Evolutionary conservation across 2,329 filamentous ascomycete species (phyloP).

Genomic region (Escovopsis sp.): DNA sequence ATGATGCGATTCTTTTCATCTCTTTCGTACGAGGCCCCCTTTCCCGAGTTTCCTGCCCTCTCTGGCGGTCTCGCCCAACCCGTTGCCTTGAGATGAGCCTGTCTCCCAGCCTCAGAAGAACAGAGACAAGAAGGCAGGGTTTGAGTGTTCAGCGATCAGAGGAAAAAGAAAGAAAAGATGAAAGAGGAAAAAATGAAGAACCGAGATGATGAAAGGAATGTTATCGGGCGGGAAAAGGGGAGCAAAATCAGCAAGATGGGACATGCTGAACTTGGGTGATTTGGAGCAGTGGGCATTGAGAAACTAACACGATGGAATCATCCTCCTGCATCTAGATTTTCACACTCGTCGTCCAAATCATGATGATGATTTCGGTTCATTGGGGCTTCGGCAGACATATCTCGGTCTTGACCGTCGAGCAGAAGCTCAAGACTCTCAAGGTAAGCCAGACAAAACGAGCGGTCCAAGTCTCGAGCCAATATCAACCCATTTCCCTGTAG

Average conservation of each 20-base stretch:
- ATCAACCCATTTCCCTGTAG: too few relatives aligned
- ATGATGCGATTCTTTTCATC: constrained; percentile 28
- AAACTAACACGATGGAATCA: too few relatives aligned
- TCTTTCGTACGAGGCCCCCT: constrained; percentile 21
- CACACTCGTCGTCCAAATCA: constrained; percentile 20
- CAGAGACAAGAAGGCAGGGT: too few relatives aligned
- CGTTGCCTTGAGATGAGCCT: not conserved
- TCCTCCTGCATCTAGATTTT: constrained; percentile 15
- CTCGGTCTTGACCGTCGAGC: constrained; percentile 16
- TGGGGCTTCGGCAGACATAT: constrained; percentile 30
- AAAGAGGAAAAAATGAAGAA: too few relatives aligned
- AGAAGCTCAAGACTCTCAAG: constrained; percentile 24
- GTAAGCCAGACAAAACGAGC: constrained; percentile 8
- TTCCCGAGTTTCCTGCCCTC: not conserved
- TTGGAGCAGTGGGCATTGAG: too few relatives aligned
- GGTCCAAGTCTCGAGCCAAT: too few relatives aligned
- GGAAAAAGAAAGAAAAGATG: too few relatives aligned
- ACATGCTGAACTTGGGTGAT: too few relatives aligned
- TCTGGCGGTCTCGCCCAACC: not conserved
- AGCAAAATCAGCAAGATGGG: too few relatives aligned
- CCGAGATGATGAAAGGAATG: too few relatives aligned
- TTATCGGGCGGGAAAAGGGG: too few relatives aligned
- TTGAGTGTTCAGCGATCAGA: too few relatives aligned
- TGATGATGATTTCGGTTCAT: constrained; percentile 26
- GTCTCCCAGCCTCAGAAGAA: not conserved